Percentiles rank a stretch among this genome's conserved stretches.
These are phyloP conservation scores for Magnaporthiopsis rhizophila DNA, from an alignment of 2,329 filamentous ascomycete species.

Conservation along the genomic window DNA sequence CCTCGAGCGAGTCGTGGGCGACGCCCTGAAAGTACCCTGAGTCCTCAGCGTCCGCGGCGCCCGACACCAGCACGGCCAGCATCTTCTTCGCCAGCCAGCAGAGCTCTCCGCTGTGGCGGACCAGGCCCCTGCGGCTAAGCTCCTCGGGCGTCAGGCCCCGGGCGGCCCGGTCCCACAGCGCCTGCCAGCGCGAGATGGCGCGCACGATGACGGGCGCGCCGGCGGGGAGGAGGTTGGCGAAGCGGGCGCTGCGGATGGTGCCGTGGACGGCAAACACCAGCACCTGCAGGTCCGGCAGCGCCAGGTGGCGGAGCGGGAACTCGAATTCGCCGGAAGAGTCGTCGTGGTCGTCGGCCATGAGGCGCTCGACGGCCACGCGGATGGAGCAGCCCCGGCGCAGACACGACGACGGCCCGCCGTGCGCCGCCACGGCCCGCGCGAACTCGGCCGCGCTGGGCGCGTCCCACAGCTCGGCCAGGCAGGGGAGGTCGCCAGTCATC, in stretches of 20 bases:
- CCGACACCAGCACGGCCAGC: constrained; percentile 4
- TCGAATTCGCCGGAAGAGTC: no score
- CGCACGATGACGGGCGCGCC: constrained; percentile 4
- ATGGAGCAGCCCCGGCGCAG: constrained; percentile 1
- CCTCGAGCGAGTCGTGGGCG: constrained; percentile 7
- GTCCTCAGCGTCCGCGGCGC: constrained; percentile 2
- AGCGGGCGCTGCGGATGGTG: constrained; percentile 5
- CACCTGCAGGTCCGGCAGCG: constrained; percentile 3
- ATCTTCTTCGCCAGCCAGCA: constrained; percentile 7
- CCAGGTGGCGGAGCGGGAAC: constrained; percentile 2
- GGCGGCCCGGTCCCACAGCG: constrained; percentile 3
- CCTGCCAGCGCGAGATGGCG: constrained; percentile 6
- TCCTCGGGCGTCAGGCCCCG: constrained; percentile 2
- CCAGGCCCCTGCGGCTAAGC: constrained; percentile 5
- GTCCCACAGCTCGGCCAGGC: constrained; percentile 18
- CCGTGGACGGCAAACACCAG: constrained; percentile 7
- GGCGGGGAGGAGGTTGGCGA: constrained; percentile 4
- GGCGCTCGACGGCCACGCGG: constrained; percentile 1
- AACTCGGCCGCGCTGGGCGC: constrained; percentile 15
- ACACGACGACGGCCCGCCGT: background rate
- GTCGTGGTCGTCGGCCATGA: background rate
- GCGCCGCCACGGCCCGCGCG: background rate
- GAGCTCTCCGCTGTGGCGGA: constrained; percentile 5
- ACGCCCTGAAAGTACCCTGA: constrained; percentile 4
- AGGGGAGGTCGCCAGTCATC: constrained; percentile 18